A percentile compares a stretch with the other conserved stretches of the same genome.
These are phyloP conservation scores for sunflower (Helianthus annuus) DNA, from an alignment of 129 eudicot species.

Conservation along the genomic window DNA sequence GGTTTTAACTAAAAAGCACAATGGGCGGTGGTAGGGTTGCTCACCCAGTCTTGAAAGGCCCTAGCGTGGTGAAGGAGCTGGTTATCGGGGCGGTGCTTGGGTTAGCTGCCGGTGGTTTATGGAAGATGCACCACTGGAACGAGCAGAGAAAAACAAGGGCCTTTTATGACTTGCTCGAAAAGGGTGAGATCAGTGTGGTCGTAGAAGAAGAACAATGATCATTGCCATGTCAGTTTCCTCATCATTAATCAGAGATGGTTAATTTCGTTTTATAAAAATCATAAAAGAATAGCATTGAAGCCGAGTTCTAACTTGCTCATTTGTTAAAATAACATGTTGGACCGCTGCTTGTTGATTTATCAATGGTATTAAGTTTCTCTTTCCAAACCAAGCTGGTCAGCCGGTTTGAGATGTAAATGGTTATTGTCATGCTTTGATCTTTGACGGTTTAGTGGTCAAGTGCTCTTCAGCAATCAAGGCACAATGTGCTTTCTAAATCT, in stretches of 20 bases:
- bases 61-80: conserved; percentile 45
- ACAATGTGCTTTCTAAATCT: no score
- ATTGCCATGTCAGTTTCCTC: background rate
- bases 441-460: no score
- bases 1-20: conserved; percentile 16
- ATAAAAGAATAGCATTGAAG: background rate
- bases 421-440: no score
- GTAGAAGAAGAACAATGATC: conserved; percentile 30
- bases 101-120: conserved; percentile 37
- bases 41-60: conserved; percentile 40
- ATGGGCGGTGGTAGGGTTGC: conserved; percentile 49
- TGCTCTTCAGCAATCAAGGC: no score
- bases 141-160: conserved; percentile 44
- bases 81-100: conserved; percentile 43
- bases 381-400: no score
- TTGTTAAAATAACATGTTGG: background rate
- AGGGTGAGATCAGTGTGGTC: conserved; percentile 47
- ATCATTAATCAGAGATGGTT: conserved; percentile 22
- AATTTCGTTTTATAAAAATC: background rate
- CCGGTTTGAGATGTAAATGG: no score
- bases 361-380: background rate
- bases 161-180: conserved; percentile 39
- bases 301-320: background rate
- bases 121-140: conserved; percentile 53
- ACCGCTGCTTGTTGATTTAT: background rate